phyloP scores from a whole-genome alignment of 495 filamentous ascomycete genomes.

The Penicillium manginii region DNA sequence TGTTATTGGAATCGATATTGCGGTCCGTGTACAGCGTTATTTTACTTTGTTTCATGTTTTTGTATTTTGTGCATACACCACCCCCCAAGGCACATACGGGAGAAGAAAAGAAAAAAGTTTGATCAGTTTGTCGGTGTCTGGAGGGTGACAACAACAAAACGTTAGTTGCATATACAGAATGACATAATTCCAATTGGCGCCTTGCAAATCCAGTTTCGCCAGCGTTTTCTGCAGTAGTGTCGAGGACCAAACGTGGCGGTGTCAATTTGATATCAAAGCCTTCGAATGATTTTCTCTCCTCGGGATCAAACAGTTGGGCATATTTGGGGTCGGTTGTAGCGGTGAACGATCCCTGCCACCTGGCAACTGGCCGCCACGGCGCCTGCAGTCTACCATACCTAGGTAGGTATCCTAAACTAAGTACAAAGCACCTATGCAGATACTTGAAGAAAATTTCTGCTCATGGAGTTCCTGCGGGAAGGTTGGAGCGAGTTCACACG shows the following conservation, averaged over 20 bases:
- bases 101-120: background rate
- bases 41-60: conserved; percentile 5
- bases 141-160: conserved; percentile 5
- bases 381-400: background rate
- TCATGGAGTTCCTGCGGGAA: background rate
- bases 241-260: conserved; percentile 32
- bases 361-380: background rate
- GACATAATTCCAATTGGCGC: conserved; percentile 5
- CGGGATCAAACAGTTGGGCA: background rate
- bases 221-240: conserved; percentile 32
- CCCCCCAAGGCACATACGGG: conserved; percentile 5
- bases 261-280: conserved; percentile 27
- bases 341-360: conserved; percentile 24
- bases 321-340: conserved; percentile 24
- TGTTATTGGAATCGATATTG: conserved; percentile 10
- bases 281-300: background rate
- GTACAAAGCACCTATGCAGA: background rate
- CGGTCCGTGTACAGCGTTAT: conserved; percentile 10
- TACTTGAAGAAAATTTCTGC: background rate
- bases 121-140: conserved; percentile 1
- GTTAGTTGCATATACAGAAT: conserved; percentile 17
- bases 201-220: background rate
- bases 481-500: background rate
- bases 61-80: background rate
- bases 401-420: background rate